phyloP scores from a whole-genome alignment of 2,329 filamentous ascomycete genomes.

The Ascocoryne sarcoides region DNA sequence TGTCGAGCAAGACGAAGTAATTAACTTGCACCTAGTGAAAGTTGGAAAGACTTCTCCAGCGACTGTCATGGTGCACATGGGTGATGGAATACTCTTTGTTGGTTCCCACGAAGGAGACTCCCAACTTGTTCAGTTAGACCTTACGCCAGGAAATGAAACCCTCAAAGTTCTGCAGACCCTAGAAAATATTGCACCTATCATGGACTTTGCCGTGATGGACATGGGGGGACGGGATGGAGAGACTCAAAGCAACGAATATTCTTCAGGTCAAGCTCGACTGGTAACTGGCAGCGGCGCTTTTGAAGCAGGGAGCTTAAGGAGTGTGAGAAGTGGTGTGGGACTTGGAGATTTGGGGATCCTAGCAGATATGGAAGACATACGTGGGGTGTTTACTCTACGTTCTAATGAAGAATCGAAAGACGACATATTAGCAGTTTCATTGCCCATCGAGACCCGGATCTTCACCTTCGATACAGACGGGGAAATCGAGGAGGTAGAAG shows the following conservation, averaged over 20 bases:
- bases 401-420: constrained; percentile 40
- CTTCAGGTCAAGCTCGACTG: constrained; percentile 86
- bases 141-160: constrained; percentile 37
- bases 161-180: constrained; percentile 63
- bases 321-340: constrained; percentile 87
- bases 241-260: constrained; percentile 78
- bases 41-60: constrained; percentile 65
- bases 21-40: constrained; percentile 59
- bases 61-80: constrained; percentile 69
- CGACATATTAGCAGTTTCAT: constrained; percentile 73
- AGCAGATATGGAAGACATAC: constrained; percentile 66
- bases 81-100: constrained; percentile 66
- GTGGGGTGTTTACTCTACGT: constrained; percentile 62
- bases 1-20: constrained; percentile 57
- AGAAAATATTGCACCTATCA: constrained; percentile 78
- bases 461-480: constrained; percentile 69
- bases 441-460: constrained; percentile 73
- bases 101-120: constrained; percentile 92
- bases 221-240: constrained; percentile 80
- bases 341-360: constrained; percentile 80
- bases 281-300: constrained; percentile 89
- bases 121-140: constrained; percentile 61
- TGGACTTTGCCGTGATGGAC: constrained; percentile 95
- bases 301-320: constrained; percentile 78
- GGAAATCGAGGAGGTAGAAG: constrained; percentile 78